A percentile compares a stretch with the other conserved stretches of the same genome.
phyloP scores from a whole-genome alignment of 768 basidiomycete genomes.

The Leccinum obscurum region DNA sequence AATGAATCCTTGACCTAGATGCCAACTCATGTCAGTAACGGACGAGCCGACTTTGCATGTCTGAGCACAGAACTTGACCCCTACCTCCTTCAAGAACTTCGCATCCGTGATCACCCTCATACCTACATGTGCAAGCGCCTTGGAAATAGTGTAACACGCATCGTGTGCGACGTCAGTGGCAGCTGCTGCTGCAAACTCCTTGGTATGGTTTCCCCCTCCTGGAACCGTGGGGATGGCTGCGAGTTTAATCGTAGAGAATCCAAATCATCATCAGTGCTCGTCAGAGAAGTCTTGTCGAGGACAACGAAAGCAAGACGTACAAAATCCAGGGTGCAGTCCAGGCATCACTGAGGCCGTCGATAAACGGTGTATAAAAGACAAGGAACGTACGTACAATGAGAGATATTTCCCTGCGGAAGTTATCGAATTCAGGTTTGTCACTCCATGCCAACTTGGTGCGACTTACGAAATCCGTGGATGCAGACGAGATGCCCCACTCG shows the following conservation, averaged over 20 bases:
- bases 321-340: constrained; percentile 70
- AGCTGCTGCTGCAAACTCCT: constrained; percentile 63
- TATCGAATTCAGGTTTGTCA: neutral
- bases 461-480: constrained; percentile 83
- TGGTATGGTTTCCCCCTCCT: constrained; percentile 79
- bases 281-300: neutral
- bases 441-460: neutral
- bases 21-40: neutral
- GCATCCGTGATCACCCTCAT: constrained; percentile 68
- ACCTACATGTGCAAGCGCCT: constrained; percentile 70
- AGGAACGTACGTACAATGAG: constrained; percentile 52
- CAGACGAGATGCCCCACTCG: constrained; percentile 64
- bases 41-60: neutral
- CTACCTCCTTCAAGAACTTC: constrained; percentile 56
- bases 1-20: constrained; percentile 49
- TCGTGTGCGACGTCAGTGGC: constrained; percentile 60
- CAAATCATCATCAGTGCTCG: neutral
- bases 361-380: neutral
- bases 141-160: constrained; percentile 65
- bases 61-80: constrained; percentile 1
- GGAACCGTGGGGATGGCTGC: constrained; percentile 75
- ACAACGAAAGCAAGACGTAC: constrained; percentile 18
- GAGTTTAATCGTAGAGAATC: neutral
- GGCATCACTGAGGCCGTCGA: constrained; percentile 47
- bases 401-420: constrained; percentile 49